phyloP scores from a whole-genome alignment of 2,329 filamentous ascomycete species.

The Calonectria pteridis region DNA sequence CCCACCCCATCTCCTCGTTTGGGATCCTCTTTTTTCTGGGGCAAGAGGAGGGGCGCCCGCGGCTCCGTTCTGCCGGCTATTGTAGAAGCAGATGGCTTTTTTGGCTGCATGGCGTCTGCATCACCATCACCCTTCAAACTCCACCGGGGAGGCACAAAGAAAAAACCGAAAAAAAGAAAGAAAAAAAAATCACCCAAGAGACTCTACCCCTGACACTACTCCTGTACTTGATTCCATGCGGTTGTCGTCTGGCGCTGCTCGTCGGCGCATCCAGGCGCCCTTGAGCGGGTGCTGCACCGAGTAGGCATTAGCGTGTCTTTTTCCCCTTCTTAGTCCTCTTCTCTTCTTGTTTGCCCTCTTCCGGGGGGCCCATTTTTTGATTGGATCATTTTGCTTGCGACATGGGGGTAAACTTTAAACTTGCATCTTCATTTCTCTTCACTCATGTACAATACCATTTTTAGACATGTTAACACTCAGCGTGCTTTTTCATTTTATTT shows the following conservation, averaged over 20 bases:
- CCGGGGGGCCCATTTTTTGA: constrained; percentile 10
- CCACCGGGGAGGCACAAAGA: background rate
- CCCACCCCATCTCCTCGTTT: background rate
- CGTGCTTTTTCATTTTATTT: constrained; percentile 25
- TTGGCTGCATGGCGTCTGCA: background rate
- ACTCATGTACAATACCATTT: constrained; percentile 14
- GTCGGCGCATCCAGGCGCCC: background rate
- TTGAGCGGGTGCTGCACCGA: background rate
- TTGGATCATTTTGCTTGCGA: constrained; percentile 9
- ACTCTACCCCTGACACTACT: background rate
- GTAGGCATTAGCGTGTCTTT: constrained; percentile 10
- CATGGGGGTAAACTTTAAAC: constrained; percentile 4
- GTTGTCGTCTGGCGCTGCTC: background rate
- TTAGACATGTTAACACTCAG: constrained; percentile 36
- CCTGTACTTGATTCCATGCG: background rate
- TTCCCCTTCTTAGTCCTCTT: constrained; percentile 15
- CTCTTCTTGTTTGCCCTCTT: constrained; percentile 9
- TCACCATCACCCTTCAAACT: background rate
- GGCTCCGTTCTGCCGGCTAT: constrained; percentile 6
- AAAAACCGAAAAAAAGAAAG: background rate
- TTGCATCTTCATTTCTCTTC: constrained; percentile 15
- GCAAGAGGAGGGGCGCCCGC: background rate
- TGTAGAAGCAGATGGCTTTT: constrained; percentile 4
- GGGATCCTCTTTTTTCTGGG: background rate
- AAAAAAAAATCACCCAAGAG: background rate